These are phyloP conservation scores for Thermothelomyces thermophilus DNA, from an alignment of 2,329 filamentous ascomycete genomes.

Conservation along the genomic window DNA sequence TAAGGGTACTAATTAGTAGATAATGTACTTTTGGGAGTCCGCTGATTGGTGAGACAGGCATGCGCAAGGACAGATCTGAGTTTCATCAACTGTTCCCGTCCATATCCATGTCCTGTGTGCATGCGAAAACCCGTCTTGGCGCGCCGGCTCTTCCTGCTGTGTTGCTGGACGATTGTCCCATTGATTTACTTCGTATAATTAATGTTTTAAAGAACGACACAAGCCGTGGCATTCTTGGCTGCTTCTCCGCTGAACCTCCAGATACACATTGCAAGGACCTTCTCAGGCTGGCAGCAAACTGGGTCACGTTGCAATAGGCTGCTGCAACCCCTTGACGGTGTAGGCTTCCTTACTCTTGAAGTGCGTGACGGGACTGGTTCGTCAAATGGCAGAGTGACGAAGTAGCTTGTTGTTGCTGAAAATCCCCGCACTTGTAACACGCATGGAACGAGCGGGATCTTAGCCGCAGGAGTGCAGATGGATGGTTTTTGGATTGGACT, in stretches of 20 bases:
- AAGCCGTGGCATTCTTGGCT: constrained; percentile 14
- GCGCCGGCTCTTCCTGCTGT: background rate
- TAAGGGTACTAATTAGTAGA: too few relatives aligned
- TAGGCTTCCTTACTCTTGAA: too few relatives aligned
- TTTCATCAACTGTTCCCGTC: too few relatives aligned
- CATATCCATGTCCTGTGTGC: too few relatives aligned
- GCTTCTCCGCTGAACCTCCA: constrained; percentile 6
- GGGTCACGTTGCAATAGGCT: background rate
- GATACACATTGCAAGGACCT: constrained; percentile 6
- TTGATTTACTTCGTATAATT: too few relatives aligned
- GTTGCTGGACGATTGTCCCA: too few relatives aligned
- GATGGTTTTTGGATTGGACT: constrained; percentile 6
- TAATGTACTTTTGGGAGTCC: too few relatives aligned
- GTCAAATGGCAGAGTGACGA: background rate
- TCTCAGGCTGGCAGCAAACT: background rate
- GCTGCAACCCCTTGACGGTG: constrained; percentile 5
- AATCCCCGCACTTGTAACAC: background rate
- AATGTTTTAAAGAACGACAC: background rate
- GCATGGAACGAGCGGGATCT: background rate
- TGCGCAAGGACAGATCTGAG: too few relatives aligned
- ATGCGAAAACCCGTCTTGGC: constrained; percentile 9
- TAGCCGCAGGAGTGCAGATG: background rate
- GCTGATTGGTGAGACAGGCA: too few relatives aligned
- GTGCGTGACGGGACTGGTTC: background rate
- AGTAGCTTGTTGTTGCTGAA: background rate